Evolutionary conservation across 2,329 filamentous ascomycete genomes (phyloP), one percentile per base, ranked within the genome.

Genomic region (Calycina marina): DNA sequence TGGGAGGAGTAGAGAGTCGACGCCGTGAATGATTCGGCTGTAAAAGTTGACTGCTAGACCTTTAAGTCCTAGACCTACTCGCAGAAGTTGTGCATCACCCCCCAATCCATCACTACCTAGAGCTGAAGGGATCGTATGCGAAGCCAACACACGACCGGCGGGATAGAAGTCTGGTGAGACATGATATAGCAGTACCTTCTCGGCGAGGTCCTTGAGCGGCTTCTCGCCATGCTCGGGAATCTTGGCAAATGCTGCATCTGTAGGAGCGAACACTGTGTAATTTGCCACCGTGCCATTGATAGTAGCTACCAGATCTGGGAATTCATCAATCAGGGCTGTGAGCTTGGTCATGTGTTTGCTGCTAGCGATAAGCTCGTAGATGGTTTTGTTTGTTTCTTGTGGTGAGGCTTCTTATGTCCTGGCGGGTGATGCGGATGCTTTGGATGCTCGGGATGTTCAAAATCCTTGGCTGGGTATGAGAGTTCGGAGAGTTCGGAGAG

Each of bases 251-350:
- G 84, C 84, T 30, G 65, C 60, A 52, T 93, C 72, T 1, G 70
- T 73, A 0, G 86, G 86, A 2, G 81, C 79, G 47, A 93, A 92
- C 31, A 90, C 56, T 1, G 86, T 93, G 49, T 77, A 72, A 54
- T 88, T 86, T 13, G 69, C 62, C 20, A 68, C 58, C 2, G 81
- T 88, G 48, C 69, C 69, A 57, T 92, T 90, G 16, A 94, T 67
- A 3, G 74, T 54, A 33, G 77, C 55, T 20, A 88, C 73, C 1
- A 93, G 60, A 31, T 82, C 72, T 1, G 74, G 65, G 50, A 80
- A 75, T 39, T 84, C 65, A 39, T 78, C 65, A 44, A 93, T 67
- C n/a, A 85, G 60, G 50, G 77, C 69, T 16, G 77, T 73, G 27
- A 93, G 77, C 54, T 76, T 79, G 30, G 71, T 79, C 1, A 82